Percentiles rank a stretch among this genome's conserved stretches.
Evolutionary conservation across 805 yeast species (phyloP).

Genomic region (Cyberlindnera mississippiensis): DNA sequence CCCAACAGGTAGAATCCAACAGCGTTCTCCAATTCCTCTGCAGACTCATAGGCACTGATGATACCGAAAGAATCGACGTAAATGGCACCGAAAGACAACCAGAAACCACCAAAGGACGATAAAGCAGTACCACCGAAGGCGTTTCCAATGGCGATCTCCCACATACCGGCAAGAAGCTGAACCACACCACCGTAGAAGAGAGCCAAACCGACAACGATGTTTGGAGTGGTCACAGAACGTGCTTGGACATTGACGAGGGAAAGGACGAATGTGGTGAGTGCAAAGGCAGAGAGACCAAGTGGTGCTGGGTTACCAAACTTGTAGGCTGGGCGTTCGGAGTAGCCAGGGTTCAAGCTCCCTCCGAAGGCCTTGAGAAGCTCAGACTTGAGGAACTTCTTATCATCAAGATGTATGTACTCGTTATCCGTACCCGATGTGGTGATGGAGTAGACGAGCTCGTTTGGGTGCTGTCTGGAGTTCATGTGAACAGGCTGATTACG

Average conservation of each 20-base stretch:
- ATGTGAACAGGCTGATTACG: constrained; percentile 10
- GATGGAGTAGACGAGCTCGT: constrained; percentile 18
- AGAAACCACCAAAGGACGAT: constrained; percentile 49
- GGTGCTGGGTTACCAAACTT: constrained; percentile 52
- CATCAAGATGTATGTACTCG: constrained; percentile 25
- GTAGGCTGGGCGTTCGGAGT: constrained; percentile 43
- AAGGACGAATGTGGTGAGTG: constrained; percentile 55
- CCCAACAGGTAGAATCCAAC: constrained; percentile 50
- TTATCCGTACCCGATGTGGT: constrained; percentile 27
- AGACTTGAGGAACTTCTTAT: constrained; percentile 32
- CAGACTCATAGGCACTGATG: constrained; percentile 36
- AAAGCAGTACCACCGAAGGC: constrained; percentile 56
- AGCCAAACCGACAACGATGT: constrained; percentile 57
- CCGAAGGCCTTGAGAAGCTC: constrained; percentile 62
- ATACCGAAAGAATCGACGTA: constrained; percentile 51
- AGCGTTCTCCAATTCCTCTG: constrained; percentile 39
- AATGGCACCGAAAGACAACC: constrained; percentile 65
- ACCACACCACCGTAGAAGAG: constrained; percentile 61
- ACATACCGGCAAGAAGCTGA: constrained; percentile 62
- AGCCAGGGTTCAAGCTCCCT: constrained; percentile 67
- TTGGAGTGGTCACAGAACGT: constrained; percentile 51
- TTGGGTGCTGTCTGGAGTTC: constrained; percentile 10
- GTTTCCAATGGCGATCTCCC: constrained; percentile 61
- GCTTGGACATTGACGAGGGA: constrained; percentile 52
- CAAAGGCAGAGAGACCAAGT: constrained; percentile 58